These are phyloP conservation scores for Venturiaceae sp. DNA, from an alignment of 2,329 filamentous ascomycete genomes.

Conservation along the genomic window DNA sequence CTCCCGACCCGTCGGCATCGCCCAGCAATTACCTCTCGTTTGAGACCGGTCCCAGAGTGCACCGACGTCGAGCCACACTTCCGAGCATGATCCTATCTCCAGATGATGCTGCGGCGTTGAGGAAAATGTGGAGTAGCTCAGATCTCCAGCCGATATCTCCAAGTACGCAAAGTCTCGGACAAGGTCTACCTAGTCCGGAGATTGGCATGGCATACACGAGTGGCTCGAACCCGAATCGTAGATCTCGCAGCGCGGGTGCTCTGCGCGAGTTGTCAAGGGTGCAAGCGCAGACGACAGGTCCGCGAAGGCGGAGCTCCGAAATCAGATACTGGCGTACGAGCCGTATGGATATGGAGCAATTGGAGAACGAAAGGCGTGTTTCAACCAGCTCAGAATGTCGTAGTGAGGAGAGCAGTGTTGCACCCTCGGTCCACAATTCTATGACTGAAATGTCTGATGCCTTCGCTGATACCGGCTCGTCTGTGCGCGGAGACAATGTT, in stretches of 20 bases:
- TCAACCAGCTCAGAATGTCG: background rate
- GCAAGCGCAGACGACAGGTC: background rate
- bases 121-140: conserved; percentile 2
- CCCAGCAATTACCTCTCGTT: conserved; percentile 5
- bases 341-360: background rate
- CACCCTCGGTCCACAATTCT: background rate
- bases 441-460: conserved; percentile 2
- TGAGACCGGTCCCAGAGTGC: conserved; percentile 6
- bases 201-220: conserved; percentile 8
- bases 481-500: background rate
- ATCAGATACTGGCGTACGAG: conserved; percentile 8
- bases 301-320: conserved; percentile 5
- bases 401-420: background rate
- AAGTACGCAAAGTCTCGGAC: background rate
- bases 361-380: background rate
- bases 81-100: conserved; percentile 8
- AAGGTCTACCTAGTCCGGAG: background rate
- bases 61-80: conserved; percentile 9
- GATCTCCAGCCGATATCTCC: background rate
- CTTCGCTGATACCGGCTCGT: conserved; percentile 3
- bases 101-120: background rate
- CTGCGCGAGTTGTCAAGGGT: conserved; percentile 1
- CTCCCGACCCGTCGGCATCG: background rate
- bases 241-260: conserved; percentile 8
- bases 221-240: conserved; percentile 5